Percentiles rank a stretch among this genome's conserved stretches.
Conservation (phyloP, 495 filamentous ascomycete genomes). For the Penicillium atrosanguineum region DNA sequence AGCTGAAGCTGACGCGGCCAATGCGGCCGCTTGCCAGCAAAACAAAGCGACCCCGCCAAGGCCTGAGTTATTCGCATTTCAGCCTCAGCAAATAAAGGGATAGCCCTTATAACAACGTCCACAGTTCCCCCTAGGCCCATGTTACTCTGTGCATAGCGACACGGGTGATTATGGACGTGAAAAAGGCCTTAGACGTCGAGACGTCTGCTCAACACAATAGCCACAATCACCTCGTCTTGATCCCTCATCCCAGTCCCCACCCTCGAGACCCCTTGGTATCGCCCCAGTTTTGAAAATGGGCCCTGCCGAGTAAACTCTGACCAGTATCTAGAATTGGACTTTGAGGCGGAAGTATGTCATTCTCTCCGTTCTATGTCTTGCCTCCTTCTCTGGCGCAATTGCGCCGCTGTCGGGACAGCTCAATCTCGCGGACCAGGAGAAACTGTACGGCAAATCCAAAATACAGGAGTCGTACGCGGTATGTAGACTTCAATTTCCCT, state of each 20-base stretch:
- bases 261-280: constrained; percentile 46
- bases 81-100: not conserved
- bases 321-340: constrained; percentile 39
- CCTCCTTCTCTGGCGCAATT: constrained; percentile 29
- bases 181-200: constrained; percentile 12
- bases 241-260: constrained; percentile 46
- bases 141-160: not conserved
- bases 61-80: not conserved
- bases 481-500: not conserved
- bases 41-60: not conserved
- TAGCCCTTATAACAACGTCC: not conserved
- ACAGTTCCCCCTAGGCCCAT: not conserved
- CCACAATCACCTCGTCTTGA: constrained; percentile 34
- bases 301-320: not conserved
- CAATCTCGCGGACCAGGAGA: constrained; percentile 29
- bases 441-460: constrained; percentile 28
- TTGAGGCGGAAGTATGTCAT: constrained; percentile 41
- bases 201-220: not conserved
- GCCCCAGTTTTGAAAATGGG: not conserved
- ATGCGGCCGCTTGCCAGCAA: not conserved
- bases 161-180: constrained; percentile 8
- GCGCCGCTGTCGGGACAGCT: constrained; percentile 35
- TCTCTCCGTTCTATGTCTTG: constrained; percentile 30
- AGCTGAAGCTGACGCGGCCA: not conserved
- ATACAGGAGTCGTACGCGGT: constrained; percentile 26